Evolutionary conservation across 2,329 filamentous ascomycete species (phyloP).

Genomic region (Dothistroma septosporum): DNA sequence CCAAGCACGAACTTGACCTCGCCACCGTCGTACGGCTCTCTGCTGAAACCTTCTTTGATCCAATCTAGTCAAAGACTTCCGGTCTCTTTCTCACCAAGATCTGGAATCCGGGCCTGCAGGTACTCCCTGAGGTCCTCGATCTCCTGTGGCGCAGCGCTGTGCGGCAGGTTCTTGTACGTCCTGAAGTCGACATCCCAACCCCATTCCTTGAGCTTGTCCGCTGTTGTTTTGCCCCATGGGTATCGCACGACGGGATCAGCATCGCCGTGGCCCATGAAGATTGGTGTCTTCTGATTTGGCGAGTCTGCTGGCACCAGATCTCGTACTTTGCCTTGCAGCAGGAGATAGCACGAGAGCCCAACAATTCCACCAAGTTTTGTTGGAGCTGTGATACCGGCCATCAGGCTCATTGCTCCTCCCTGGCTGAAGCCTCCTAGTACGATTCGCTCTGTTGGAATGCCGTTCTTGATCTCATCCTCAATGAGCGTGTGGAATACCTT

Average conservation of each 20-base stretch:
- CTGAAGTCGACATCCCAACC: conserved; percentile 73
- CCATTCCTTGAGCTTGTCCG: conserved; percentile 61
- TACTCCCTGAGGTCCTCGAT: conserved; percentile 74
- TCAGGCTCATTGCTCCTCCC: conserved; percentile 80
- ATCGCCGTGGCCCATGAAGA: conserved; percentile 88
- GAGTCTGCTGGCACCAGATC: conserved; percentile 51
- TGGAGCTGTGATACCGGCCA: conserved; percentile 70
- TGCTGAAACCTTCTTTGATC: conserved; percentile 12
- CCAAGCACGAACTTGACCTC: conserved; percentile 30
- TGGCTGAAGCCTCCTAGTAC: conserved; percentile 82
- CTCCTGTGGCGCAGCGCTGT: conserved; percentile 73
- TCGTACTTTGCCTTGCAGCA: conserved; percentile 63
- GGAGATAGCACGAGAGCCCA: conserved; percentile 75
- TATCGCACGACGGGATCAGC: conserved; percentile 68
- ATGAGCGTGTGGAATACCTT: conserved; percentile 76
- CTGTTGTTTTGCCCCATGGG: conserved; percentile 64
- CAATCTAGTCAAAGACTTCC: conserved; percentile 27
- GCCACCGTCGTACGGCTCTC: conserved; percentile 30
- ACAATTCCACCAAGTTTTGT: conserved; percentile 83
- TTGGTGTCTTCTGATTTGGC: conserved; percentile 60
- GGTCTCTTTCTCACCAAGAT: conserved; percentile 38
- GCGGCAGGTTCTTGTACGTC: conserved; percentile 70
- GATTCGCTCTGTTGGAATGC: conserved; percentile 77
- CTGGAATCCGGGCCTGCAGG: conserved; percentile 51
- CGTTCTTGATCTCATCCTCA: conserved; percentile 71